Base-by-base conservation (phyloP, 768 basidiomycete genomes). In the Tephrocybe sp. region DNA sequence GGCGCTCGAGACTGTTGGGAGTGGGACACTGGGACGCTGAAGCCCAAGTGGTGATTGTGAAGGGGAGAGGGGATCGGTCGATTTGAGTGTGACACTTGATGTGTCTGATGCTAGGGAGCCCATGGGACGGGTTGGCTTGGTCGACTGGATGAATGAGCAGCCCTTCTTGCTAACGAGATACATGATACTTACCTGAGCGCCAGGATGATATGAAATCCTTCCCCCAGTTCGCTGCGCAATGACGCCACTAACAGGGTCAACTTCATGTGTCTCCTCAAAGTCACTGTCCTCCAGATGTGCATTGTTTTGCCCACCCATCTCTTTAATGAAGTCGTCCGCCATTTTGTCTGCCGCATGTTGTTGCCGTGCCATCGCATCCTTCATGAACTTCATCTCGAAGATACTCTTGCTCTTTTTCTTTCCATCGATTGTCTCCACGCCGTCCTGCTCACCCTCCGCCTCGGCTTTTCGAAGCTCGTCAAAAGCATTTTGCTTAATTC, bases 301-400 rank as follows among this genome's bases (percentile, higher is more conserved):
- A 23, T 58, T 64, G 4, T 63, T 68, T 15, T 38, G 34, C 13
- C 64, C 74, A 27, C 79, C 82, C 60, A 97, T 71, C 59, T 91
- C 89, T 54, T 72, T 72, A 53, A 83, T 69, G 51, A 95, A 83
- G 57, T 89, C 87, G 48, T 89, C 88, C 4, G 78, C 83, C 55
- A 82, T 77, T 49, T 75, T 75, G 50, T 84, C 74, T 1, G 79
- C 82, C 45, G 75, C 73, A 8, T 64, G 71, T 57, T 78, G 69
- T 48, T 84, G 78, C 55, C 91, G 75, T 4, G 80, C 80, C 72
- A 88, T 84, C 0, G 92, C 94, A 39, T 94, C 87, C 65, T 88
- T 86, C 95, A 99, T 99, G 69, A 98, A 99, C 70, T 97, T 97
- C 97, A 98, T 97, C 55, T 82, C 78, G 64, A 97, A 88, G 9